phyloP scores from a whole-genome alignment of 768 basidiomycete genomes.

The Tulasnella sp. region DNA sequence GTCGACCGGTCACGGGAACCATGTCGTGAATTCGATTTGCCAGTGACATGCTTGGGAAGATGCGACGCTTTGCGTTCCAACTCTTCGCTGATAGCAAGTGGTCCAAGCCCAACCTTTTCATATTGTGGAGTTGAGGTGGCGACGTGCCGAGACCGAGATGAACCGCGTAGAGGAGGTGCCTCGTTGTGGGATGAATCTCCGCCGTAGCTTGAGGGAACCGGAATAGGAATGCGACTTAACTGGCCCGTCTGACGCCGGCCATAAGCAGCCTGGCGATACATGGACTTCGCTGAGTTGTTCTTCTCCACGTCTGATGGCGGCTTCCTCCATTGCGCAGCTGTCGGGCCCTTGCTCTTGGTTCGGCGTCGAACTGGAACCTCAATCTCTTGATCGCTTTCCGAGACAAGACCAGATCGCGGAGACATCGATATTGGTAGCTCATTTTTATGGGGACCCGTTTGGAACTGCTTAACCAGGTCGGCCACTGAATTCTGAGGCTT shows the following conservation, averaged over 20 bases:
- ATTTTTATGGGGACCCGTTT: slow-evolving; percentile 41
- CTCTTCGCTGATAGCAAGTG: not conserved
- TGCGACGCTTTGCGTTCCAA: not conserved
- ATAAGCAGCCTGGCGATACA: slow-evolving; percentile 49
- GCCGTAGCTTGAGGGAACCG: not conserved
- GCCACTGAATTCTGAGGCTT: slow-evolving; percentile 58
- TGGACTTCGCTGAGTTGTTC: slow-evolving; percentile 91
- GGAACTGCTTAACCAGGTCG: slow-evolving; percentile 65
- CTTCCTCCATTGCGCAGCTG: slow-evolving; percentile 30
- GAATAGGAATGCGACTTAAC: slow-evolving; percentile 24
- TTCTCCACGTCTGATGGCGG: slow-evolving; percentile 81
- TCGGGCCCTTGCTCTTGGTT: slow-evolving; percentile 38
- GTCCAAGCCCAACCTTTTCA: not conserved
- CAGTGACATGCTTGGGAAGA: slow-evolving; percentile 2
- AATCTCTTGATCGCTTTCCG: slow-evolving; percentile 79
- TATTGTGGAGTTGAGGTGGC: not conserved
- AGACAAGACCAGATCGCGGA: slow-evolving; percentile 48
- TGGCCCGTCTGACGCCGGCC: not conserved
- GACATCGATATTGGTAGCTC: slow-evolving; percentile 21
- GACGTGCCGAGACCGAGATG: not conserved
- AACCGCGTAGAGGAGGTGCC: not conserved
- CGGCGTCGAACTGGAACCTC: slow-evolving; percentile 39
- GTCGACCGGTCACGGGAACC: not conserved
- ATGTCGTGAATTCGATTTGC: slow-evolving; percentile 24
- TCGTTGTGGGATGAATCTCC: slow-evolving; percentile 2